A percentile compares a stretch with the other conserved stretches of the same genome.
phyloP scores from a whole-genome alignment of 2,329 filamentous ascomycete genomes.

The Moelleriella libera region DNA sequence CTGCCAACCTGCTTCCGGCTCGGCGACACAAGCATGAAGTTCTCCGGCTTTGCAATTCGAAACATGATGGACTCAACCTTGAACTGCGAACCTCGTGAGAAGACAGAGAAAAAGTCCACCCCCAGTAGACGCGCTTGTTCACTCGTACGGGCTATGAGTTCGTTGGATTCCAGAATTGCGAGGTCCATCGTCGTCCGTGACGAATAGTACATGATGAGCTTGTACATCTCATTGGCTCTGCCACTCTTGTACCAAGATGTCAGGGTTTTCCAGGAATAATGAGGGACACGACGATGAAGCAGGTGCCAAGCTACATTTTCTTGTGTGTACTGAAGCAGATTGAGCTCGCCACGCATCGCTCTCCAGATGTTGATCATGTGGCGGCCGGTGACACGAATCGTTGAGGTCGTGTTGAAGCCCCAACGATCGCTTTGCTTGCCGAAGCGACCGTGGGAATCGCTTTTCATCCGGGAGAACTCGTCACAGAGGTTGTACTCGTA shows the following conservation, averaged over 20 bases:
- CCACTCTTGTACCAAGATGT: constrained; percentile 69
- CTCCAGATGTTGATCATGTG: constrained; percentile 98
- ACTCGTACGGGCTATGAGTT: constrained; percentile 75
- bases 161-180: constrained; percentile 84
- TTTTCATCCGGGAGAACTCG: constrained; percentile 80
- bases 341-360: constrained; percentile 86
- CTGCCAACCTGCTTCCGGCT: constrained; percentile 82
- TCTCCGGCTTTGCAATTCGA: constrained; percentile 92
- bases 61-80: constrained; percentile 99
- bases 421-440: constrained; percentile 79
- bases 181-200: constrained; percentile 66
- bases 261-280: constrained; percentile 67
- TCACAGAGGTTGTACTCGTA: constrained; percentile 87
- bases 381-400: constrained; percentile 80
- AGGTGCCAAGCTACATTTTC: constrained; percentile 92
- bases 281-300: constrained; percentile 73
- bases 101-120: constrained; percentile 93
- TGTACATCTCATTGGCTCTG: constrained; percentile 54
- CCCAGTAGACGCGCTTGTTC: constrained; percentile 89
- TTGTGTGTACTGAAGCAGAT: constrained; percentile 86
- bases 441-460: constrained; percentile 67
- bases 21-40: constrained; percentile 79
- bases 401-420: constrained; percentile 90
- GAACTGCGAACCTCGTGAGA: constrained; percentile 89
- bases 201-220: constrained; percentile 65